Conservation (phyloP, 192 early-diverging fungal species). For the Backusella westeae region DNA sequence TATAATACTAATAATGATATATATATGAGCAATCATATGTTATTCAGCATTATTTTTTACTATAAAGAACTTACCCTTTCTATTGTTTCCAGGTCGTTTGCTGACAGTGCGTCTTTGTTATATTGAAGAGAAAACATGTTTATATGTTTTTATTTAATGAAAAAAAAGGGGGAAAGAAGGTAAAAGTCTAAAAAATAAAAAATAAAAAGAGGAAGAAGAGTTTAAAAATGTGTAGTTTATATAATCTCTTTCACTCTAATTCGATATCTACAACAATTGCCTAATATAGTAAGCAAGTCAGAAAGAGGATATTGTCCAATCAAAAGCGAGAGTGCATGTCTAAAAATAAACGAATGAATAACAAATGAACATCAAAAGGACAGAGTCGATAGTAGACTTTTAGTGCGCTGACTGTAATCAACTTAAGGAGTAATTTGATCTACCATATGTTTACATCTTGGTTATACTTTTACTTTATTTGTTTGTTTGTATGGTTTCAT, state of each 20-base stretch:
- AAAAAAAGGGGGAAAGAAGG: background rate
- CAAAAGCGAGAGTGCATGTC: background rate
- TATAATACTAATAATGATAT: slow-evolving; percentile 30
- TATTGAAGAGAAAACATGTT: slow-evolving; percentile 48
- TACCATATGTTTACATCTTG: background rate
- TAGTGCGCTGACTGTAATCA: background rate
- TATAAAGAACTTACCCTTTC: slow-evolving; percentile 45
- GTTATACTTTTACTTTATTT: background rate
- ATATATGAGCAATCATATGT: slow-evolving; percentile 41
- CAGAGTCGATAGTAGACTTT: background rate
- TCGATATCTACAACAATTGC: background rate
- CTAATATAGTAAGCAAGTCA: background rate
- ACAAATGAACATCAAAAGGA: background rate
- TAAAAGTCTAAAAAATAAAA: background rate
- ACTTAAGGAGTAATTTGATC: background rate
- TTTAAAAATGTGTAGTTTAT: background rate
- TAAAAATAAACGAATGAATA: background rate
- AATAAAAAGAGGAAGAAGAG: background rate
- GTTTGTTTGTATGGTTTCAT: background rate
- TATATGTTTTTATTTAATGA: background rate
- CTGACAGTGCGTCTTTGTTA: slow-evolving; percentile 40
- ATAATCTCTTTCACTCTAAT: background rate
- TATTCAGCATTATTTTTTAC: slow-evolving; percentile 34
- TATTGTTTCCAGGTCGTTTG: slow-evolving; percentile 54
- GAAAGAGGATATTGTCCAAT: background rate